A percentile compares a stretch with the other conserved stretches of the same genome.
Evolutionary conservation across 163 green algal genomes (phyloP).

Genomic region (Coccomyxa subellipsoidea): DNA sequence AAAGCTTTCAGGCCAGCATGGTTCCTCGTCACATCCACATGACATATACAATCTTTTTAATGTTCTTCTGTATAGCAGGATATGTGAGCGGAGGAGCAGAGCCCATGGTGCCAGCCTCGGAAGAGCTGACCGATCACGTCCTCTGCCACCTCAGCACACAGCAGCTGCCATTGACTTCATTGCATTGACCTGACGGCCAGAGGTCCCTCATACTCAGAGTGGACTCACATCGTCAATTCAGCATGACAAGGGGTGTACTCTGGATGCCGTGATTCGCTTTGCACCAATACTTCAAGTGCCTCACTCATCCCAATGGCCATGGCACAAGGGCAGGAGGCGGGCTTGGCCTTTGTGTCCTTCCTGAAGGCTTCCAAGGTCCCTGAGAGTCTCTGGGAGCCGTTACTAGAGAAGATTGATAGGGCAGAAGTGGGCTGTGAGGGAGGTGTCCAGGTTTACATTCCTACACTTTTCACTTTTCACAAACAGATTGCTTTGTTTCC

Average conservation of each 20-base stretch:
- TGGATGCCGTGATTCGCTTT: background rate
- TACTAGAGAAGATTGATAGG: slow-evolving; percentile 8
- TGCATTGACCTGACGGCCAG: no score
- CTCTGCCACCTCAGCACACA: no score
- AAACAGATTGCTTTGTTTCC: no score
- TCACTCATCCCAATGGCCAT: background rate
- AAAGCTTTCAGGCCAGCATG: background rate
- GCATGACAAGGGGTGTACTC: no score
- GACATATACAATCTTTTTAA: background rate
- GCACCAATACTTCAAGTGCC: background rate
- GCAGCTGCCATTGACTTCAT: no score
- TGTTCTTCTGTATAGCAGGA: background rate
- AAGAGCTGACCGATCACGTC: no score
- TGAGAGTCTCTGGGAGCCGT: slow-evolving; percentile 1
- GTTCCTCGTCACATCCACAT: background rate
- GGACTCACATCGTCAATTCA: no score
- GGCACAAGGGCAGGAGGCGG: background rate
- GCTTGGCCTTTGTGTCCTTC: slow-evolving; percentile 1
- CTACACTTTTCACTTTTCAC: no score
- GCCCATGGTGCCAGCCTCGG: no score
- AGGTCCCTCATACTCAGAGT: no score
- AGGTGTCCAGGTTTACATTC: background rate
- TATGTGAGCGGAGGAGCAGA: no score
- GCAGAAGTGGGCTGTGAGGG: background rate
- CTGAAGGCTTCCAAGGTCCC: background rate